Conservation (phyloP, 176 grass and related monocot genomes). For the Alopecurus myosuroides region DNA sequence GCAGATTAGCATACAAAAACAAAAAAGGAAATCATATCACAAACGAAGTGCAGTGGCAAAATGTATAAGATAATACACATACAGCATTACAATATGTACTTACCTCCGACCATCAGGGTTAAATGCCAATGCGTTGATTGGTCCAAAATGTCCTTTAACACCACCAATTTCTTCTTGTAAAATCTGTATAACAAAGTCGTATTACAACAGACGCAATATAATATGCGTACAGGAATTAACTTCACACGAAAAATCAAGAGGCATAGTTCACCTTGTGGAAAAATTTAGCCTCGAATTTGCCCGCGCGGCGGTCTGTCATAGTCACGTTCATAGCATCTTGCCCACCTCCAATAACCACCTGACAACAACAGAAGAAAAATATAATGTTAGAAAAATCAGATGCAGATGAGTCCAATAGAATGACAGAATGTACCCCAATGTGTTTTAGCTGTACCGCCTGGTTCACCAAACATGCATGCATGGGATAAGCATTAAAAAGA, state of each 20-base stretch:
- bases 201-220: background rate
- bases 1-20: constrained; percentile 15
- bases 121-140: constrained; percentile 84
- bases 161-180: constrained; percentile 93
- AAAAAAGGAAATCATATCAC: background rate
- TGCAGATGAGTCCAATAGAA: background rate
- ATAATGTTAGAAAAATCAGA: background rate
- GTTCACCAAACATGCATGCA: background rate
- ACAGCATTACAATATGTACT: background rate
- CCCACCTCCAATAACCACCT: constrained; percentile 89
- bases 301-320: constrained; percentile 66
- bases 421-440: background rate
- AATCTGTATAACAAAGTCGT: constrained; percentile 38
- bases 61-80: constrained; percentile 4
- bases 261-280: constrained; percentile 58
- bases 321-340: constrained; percentile 83
- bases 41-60: background rate
- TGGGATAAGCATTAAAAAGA: background rate
- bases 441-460: background rate
- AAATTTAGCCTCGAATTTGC: constrained; percentile 96
- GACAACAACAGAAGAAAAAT: constrained; percentile 7
- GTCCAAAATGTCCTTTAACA: constrained; percentile 96
- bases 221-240: background rate
- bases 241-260: background rate
- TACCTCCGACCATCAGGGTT: constrained; percentile 95